Evolutionary conservation across 352 stramenopile genomes (phyloP).

Genomic region (Globisporangium apiculatum): DNA sequence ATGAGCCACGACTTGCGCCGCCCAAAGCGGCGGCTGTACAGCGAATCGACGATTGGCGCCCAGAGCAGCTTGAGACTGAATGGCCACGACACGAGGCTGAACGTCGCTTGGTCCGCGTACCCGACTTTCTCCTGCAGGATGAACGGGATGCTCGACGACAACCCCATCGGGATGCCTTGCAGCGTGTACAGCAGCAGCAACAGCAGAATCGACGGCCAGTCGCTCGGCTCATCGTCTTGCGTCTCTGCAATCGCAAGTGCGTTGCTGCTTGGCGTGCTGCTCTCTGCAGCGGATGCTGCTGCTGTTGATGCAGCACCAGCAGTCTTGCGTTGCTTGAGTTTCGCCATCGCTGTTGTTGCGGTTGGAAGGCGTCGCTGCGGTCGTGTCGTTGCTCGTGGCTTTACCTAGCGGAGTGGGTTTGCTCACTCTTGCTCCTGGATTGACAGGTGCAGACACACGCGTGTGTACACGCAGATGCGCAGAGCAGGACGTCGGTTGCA

Average conservation of each 20-base stretch:
- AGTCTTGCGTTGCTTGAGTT: constrained; percentile 29
- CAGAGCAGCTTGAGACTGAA: constrained; percentile 99
- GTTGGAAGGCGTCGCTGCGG: not conserved
- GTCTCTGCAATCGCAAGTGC: not conserved
- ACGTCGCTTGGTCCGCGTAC: constrained; percentile 97
- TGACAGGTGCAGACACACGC: too few relatives aligned
- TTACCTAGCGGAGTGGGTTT: too few relatives aligned
- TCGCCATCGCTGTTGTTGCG: constrained; percentile 9
- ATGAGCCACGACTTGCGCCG: constrained; percentile 96
- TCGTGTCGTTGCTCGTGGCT: not conserved
- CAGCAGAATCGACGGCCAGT: constrained; percentile 84
- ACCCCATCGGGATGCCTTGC: constrained; percentile 98
- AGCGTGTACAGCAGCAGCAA: constrained; percentile 98
- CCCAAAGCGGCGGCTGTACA: constrained; percentile 89
- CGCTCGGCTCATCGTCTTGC: constrained; percentile 30
- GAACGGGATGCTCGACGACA: constrained; percentile 97
- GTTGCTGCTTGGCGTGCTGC: not conserved
- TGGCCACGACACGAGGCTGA: constrained; percentile 96
- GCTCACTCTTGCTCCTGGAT: too few relatives aligned
- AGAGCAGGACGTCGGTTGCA: not conserved
- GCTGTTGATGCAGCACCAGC: not conserved
- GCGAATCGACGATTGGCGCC: constrained; percentile 96
- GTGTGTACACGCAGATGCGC: not conserved
- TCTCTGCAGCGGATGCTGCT: not conserved
- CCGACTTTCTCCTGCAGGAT: constrained; percentile 96